phyloP scores from a whole-genome alignment of 2,329 filamentous ascomycete genomes.

The Sarocladium brachiariae region DNA sequence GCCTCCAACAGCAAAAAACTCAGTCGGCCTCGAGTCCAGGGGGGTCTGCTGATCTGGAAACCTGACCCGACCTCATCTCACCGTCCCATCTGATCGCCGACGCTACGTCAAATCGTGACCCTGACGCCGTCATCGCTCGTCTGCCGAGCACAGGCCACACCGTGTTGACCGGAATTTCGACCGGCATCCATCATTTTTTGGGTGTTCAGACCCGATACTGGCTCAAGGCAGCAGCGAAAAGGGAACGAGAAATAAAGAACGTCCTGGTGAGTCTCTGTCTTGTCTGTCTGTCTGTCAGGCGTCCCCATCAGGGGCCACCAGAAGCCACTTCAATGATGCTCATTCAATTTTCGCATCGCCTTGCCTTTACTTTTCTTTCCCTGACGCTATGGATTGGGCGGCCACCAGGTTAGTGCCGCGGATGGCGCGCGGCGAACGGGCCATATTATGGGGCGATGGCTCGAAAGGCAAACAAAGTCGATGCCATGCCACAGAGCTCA shows the following conservation, averaged over 20 bases:
- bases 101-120: slow-evolving; percentile 9
- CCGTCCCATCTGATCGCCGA: slow-evolving; percentile 8
- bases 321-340: neutral
- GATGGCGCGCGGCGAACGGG: slow-evolving; percentile 3
- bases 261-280: neutral
- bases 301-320: neutral
- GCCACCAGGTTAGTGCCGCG: slow-evolving; percentile 7
- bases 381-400: neutral
- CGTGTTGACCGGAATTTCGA: slow-evolving; percentile 5
- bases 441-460: slow-evolving; percentile 5
- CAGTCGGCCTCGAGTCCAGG: neutral
- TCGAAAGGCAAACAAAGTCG: neutral
- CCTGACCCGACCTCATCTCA: slow-evolving; percentile 2
- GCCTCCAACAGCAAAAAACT: neutral
- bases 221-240: neutral
- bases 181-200: slow-evolving; percentile 4
- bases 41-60: slow-evolving; percentile 6
- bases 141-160: slow-evolving; percentile 6
- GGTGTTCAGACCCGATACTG: slow-evolving; percentile 2
- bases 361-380: neutral
- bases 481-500: too few relatives aligned
- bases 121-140: slow-evolving; percentile 9
- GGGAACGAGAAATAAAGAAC: neutral
- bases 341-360: neutral
- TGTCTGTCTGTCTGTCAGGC: neutral